A percentile compares a stretch with the other conserved stretches of the same genome.
Evolutionary conservation across 208 protist genomes (phyloP).

Genomic region (Sergeia podlipaevii): DNA sequence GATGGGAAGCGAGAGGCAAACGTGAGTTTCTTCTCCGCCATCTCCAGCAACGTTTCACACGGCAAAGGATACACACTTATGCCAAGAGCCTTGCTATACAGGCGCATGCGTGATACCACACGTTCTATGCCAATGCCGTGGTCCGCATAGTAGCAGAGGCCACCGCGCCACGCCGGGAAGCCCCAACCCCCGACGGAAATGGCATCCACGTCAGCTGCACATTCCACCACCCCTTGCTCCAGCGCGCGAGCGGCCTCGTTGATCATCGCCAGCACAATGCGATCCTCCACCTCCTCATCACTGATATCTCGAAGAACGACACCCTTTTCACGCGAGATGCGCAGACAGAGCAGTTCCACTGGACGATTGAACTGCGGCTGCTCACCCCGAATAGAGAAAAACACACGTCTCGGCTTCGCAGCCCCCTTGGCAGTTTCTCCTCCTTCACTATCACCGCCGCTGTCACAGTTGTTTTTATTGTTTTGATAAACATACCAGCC

Average conservation of each 20-base stretch:
- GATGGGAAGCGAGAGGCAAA: constrained; percentile 29
- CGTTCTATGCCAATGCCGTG: constrained; percentile 35
- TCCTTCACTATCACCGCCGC: constrained; percentile 17
- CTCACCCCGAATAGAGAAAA: constrained; percentile 22
- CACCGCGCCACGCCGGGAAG: constrained; percentile 83
- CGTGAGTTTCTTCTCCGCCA: constrained; percentile 38
- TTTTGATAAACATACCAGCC: constrained; percentile 77
- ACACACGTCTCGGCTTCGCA: background rate
- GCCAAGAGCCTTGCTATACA: constrained; percentile 55
- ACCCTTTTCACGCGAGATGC: constrained; percentile 40
- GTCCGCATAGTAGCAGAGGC: constrained; percentile 76
- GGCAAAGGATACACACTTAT: constrained; percentile 42
- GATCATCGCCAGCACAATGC: constrained; percentile 80
- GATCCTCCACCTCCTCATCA: constrained; percentile 84
- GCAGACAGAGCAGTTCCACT: constrained; percentile 48
- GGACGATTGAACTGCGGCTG: constrained; percentile 41
- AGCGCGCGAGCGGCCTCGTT: constrained; percentile 90
- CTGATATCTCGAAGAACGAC: constrained; percentile 59
- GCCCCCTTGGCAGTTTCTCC: background rate
- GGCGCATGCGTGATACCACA: constrained; percentile 59
- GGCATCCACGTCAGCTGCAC: constrained; percentile 84
- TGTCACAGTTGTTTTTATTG: constrained; percentile 7
- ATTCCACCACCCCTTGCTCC: constrained; percentile 57
- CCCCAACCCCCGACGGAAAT: constrained; percentile 76
- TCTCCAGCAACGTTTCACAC: constrained; percentile 37